Percentiles rank a stretch among this genome's conserved stretches.
These are phyloP conservation scores for Lolium multiflorum DNA, from an alignment of 176 grass and related monocot genomes.

Conservation along the genomic window DNA sequence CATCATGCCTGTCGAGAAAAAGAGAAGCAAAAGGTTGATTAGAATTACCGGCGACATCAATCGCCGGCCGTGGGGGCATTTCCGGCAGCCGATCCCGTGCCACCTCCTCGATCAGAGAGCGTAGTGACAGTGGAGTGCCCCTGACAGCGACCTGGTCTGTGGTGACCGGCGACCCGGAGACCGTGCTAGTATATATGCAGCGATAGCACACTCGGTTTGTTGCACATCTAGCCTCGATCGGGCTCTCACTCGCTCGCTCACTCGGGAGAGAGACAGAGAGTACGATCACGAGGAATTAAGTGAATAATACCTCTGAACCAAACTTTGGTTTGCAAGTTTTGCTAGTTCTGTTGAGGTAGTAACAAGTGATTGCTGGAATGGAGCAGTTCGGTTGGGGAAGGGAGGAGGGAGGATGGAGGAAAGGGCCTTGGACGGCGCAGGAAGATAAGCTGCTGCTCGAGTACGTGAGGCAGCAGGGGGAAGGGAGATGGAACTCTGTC, in stretches of 20 bases:
- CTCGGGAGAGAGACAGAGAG: not conserved
- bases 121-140: constrained; percentile 58
- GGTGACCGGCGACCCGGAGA: not conserved
- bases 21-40: not conserved
- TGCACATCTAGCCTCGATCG: constrained; percentile 38
- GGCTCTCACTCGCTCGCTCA: not conserved
- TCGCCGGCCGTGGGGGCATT: constrained; percentile 39
- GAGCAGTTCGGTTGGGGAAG: constrained; percentile 65
- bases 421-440: constrained; percentile 90
- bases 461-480: constrained; percentile 80
- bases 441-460: constrained; percentile 82
- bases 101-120: not conserved
- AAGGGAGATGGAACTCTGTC: constrained; percentile 96
- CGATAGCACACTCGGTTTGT: constrained; percentile 27
- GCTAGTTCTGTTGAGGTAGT: not conserved
- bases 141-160: constrained; percentile 46
- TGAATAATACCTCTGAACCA: not conserved
- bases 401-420: constrained; percentile 79
- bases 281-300: not conserved
- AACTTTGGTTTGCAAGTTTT: not conserved
- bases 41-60: constrained; percentile 42
- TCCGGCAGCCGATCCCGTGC: constrained; percentile 20
- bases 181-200: constrained; percentile 46
- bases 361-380: constrained; percentile 19
- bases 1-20: constrained; percentile 52